phyloP scores from a whole-genome alignment of 2,329 filamentous ascomycete genomes.

The Venturia carpophila region DNA sequence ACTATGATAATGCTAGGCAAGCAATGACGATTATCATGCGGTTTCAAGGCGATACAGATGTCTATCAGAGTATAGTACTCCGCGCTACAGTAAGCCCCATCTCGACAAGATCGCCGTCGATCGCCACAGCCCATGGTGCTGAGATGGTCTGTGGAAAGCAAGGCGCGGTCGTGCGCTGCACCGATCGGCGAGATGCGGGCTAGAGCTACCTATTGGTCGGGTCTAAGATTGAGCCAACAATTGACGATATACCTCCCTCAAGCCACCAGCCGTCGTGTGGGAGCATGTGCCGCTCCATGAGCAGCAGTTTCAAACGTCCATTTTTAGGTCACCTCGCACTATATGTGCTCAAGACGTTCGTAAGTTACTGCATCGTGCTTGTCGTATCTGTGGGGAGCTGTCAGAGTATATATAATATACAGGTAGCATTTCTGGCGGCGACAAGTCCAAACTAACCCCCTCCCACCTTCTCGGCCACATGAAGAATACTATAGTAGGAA shows the following conservation, averaged over 20 bases:
- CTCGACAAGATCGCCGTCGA: background rate
- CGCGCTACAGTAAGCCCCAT: too few species aligned
- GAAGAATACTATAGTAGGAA: background rate
- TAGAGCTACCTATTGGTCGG: background rate
- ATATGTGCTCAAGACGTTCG: too few species aligned
- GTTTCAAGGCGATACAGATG: background rate
- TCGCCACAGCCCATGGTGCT: background rate
- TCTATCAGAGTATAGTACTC: too few species aligned
- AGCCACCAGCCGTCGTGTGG: background rate
- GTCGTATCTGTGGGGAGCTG: too few species aligned
- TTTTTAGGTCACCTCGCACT: too few species aligned
- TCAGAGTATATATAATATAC: too few species aligned
- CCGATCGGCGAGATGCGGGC: background rate
- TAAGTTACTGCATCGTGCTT: too few species aligned
- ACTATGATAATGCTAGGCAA: background rate
- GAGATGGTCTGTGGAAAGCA: background rate
- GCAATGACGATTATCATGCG: background rate
- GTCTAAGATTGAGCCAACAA: background rate
- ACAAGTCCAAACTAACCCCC: background rate
- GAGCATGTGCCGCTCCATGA: background rate
- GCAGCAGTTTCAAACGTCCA: too few species aligned
- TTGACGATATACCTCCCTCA: background rate
- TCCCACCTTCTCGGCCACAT: too few species aligned
- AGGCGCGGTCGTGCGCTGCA: background rate
- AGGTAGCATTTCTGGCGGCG: background rate